Base-by-base conservation (phyloP, 2,329 filamentous ascomycete species). In the Talaromyces marneffei region DNA sequence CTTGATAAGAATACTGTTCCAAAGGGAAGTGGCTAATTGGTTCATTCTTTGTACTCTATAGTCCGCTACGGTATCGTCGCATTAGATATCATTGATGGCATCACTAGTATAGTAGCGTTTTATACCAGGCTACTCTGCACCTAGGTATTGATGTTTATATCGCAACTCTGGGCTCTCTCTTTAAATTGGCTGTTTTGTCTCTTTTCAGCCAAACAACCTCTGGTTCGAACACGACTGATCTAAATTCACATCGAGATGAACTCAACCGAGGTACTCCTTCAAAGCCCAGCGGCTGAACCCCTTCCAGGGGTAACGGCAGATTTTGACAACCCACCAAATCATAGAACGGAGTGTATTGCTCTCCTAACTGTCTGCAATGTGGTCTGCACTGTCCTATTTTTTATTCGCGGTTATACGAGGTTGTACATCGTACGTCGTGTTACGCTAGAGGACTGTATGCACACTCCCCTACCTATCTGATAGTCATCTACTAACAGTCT, bases 371-470 rank as follows among this genome's bases (percentile, higher is more conserved):
- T 12, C 42, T 46, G 42, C 20, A 46, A 46, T 23, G 9, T 33
- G n/a, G 12, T 53, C n/a, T 53, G 48, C 12, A 25, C 57, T 25
- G 25, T 59, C 23, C 37, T 33, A 10, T 59, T 48, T 40, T 37
- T 37, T 12, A 27, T 59, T 8, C 44, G 57, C 23, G 2, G 39
- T 3, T 40, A 52, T 23, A 52, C 57, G 29, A 40, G 57, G 18
- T 12, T 52, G 12, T 37, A 50, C 20, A 10, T 52, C 44, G 9
- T 59, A 20, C 40, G 29, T 23, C 57, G 44, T 5, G n/a, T 48
- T 18, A 50, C 31, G 6, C 31, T 59, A 33, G 18, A 59, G 25
- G 57, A 59, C n/a, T 27, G 57, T 59, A 50, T 50, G 57, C 8
- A 10, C 10, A 29, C 16, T 6, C 39, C n/a, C 12, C n/a, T 20